Evolutionary conservation across 2,329 filamentous ascomycete genomes (phyloP).

Genomic region (Fusarium camptoceras): DNA sequence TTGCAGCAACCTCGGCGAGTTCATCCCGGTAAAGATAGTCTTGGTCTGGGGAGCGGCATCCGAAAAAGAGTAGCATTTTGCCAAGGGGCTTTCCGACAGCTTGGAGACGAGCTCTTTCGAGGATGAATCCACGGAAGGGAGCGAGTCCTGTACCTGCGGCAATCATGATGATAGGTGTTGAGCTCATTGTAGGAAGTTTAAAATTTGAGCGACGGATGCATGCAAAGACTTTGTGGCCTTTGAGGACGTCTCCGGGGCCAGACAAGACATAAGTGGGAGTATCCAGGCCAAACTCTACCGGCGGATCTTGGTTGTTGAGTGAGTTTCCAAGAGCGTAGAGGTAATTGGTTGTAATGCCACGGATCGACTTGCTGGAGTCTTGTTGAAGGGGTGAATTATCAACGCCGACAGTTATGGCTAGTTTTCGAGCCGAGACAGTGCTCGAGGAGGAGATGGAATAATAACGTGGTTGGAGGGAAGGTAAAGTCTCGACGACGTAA

Average conservation of each 20-base stretch:
- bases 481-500: slow-evolving; percentile 67
- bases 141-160: slow-evolving; percentile 63
- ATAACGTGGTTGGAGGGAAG: slow-evolving; percentile 63
- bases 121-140: slow-evolving; percentile 51
- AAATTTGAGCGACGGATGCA: slow-evolving; percentile 53
- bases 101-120: slow-evolving; percentile 40
- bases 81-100: slow-evolving; percentile 40
- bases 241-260: slow-evolving; percentile 29
- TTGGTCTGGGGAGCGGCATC: slow-evolving; percentile 63
- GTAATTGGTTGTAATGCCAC: slow-evolving; percentile 47
- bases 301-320: slow-evolving; percentile 1
- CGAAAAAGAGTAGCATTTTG: slow-evolving; percentile 63
- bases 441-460: slow-evolving; percentile 72
- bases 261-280: slow-evolving; percentile 23
- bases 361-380: slow-evolving; percentile 25
- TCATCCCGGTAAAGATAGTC: slow-evolving; percentile 68
- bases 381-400: slow-evolving; percentile 32
- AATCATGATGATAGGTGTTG: slow-evolving; percentile 64
- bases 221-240: slow-evolving; percentile 37
- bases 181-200: slow-evolving; percentile 56
- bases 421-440: slow-evolving; percentile 45
- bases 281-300: not conserved
- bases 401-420: slow-evolving; percentile 43
- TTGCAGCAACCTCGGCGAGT: slow-evolving; percentile 33
- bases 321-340: slow-evolving; percentile 37